A percentile compares a stretch with the other conserved stretches of the same genome.
phyloP scores from a whole-genome alignment of 768 basidiomycete species.

The Kockovaella imperatae region DNA sequence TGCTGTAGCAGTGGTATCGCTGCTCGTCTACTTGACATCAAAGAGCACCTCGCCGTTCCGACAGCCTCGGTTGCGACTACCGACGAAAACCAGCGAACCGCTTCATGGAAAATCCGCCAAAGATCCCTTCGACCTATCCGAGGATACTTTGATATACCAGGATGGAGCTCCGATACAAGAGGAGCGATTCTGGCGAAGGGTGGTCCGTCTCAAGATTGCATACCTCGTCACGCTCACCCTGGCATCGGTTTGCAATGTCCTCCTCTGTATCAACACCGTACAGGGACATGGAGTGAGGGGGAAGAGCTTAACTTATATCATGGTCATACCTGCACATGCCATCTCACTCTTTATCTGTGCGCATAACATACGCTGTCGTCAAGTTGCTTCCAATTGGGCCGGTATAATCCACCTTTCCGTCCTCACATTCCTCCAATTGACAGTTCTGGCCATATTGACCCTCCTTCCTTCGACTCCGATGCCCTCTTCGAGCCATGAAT shows the following conservation, averaged over 20 bases:
- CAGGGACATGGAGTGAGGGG: too few relatives aligned
- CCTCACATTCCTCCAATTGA: slow-evolving; percentile 23
- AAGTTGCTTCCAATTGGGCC: slow-evolving; percentile 46
- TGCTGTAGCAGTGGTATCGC: too few relatives aligned
- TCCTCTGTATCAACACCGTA: slow-evolving; percentile 18
- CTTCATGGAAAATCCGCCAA: slow-evolving; percentile 8
- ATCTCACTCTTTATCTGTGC: slow-evolving; percentile 37
- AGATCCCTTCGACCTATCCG: slow-evolving; percentile 34
- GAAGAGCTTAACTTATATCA: too few relatives aligned
- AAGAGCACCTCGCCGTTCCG: too few relatives aligned
- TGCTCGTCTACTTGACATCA: too few relatives aligned
- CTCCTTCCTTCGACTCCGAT: slow-evolving; percentile 30
- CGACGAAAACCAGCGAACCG: background rate
- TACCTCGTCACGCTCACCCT: slow-evolving; percentile 16
- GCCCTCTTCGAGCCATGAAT: slow-evolving; percentile 9
- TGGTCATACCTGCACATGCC: slow-evolving; percentile 26
- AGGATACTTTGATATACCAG: slow-evolving; percentile 15
- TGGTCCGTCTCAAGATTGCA: slow-evolving; percentile 17
- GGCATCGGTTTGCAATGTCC: slow-evolving; percentile 23
- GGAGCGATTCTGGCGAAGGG: slow-evolving; percentile 27
- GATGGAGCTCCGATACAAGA: slow-evolving; percentile 29
- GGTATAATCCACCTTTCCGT: slow-evolving; percentile 57
- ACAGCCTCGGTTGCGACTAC: too few relatives aligned
- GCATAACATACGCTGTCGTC: slow-evolving; percentile 50
- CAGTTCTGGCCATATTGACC: slow-evolving; percentile 23